Evolutionary conservation across 2,329 filamentous ascomycete genomes (phyloP), one percentile per base, ranked within the genome.

Genomic region (Scedosporium aurantiacum): DNA sequence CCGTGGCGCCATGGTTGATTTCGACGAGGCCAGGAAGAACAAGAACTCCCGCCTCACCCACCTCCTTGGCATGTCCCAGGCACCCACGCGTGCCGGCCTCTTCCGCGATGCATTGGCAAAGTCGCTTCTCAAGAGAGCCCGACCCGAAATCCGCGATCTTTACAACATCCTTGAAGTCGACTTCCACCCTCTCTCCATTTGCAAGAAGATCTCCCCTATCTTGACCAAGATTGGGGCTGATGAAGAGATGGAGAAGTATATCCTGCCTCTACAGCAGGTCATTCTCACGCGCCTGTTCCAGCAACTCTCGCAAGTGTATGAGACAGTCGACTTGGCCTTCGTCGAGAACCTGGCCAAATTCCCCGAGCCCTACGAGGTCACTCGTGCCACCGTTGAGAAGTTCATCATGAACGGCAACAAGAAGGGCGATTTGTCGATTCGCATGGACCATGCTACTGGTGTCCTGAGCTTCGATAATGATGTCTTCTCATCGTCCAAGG

Each of bases 391-490:
- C 64, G 95, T 99, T 67, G 94, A 99, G 81, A 99, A 97, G 79
- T 99, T 99, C 82, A 97, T 99, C 82, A 99, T 99, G 94, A 99
- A 99, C 76, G 94, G 94, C 65, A 97, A 96, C 84, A 99, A 99
- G 86, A 99, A 99, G 84, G 94, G 94, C 62, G 94, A 99, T 69
- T 83, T 99, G 55, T 89, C 94, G 60, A 95, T 99, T 69, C 91
- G 94, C 64, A 91, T 97, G 76, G 90, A 97, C 72, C 94, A 99
- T 72, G 91, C 91, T 64, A 93, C 92, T 60, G 91, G 94, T 63
- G 90, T 97, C 58, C 84, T 99, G 63, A 97, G 91, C 73, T 99
- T 99, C 69, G 94, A 99, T 74, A 95, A 91, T 61, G 94, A 99
- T 74, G 91, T 99, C 66, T 97, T 99, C 81, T 96, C 94, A 41